Percentiles rank a stretch among this genome's conserved stretches.
Evolutionary conservation across 257 asterid species (phyloP).

Genomic region (Thymus quinquecostatus): DNA sequence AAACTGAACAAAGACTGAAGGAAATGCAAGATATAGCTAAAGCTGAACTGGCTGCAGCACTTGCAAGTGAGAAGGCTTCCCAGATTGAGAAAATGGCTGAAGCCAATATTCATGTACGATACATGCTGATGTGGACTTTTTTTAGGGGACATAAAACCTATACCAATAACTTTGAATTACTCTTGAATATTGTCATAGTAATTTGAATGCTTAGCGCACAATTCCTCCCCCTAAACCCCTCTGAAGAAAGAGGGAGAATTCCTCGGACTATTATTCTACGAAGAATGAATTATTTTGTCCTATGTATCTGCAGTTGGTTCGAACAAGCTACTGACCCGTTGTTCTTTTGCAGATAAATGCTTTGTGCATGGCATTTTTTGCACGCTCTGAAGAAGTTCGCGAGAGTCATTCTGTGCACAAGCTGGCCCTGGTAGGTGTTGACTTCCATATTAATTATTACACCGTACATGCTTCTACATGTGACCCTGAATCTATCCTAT

Average conservation of each 20-base stretch:
- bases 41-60: conserved; percentile 88
- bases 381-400: conserved; percentile 97
- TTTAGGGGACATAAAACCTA: conserved; percentile 16
- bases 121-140: conserved; percentile 34
- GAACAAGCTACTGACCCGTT: conserved; percentile 7
- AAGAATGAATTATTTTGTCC: background rate
- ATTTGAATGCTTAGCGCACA: background rate
- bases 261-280: background rate
- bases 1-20: conserved; percentile 63
- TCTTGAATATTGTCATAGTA: conserved; percentile 6
- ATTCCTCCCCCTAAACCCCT: background rate
- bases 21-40: conserved; percentile 68
- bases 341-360: conserved; percentile 73
- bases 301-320: conserved; percentile 16
- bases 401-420: conserved; percentile 95
- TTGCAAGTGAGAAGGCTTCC: conserved; percentile 93
- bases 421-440: conserved; percentile 81
- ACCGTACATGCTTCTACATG: conserved; percentile 16
- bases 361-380: conserved; percentile 98
- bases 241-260: background rate
- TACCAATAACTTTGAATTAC: conserved; percentile 17
- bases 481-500: conserved; percentile 16
- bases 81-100: conserved; percentile 97
- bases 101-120: conserved; percentile 84
- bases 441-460: conserved; percentile 24